Percentiles rank a stretch among this genome's conserved stretches.
Conservation (phyloP, 306 rosid species). For the Rosa chinensis region DNA sequence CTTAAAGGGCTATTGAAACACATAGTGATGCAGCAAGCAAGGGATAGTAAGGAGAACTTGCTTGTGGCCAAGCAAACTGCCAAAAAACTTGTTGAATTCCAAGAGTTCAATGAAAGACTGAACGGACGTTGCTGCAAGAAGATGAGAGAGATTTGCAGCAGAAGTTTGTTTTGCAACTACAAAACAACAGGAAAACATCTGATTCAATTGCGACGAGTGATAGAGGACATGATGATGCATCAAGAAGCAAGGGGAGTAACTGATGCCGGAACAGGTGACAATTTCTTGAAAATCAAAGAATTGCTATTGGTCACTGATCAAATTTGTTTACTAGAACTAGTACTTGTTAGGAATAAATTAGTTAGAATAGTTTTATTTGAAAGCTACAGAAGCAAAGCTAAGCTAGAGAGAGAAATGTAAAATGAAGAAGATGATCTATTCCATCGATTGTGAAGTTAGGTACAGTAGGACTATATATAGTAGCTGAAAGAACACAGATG, state of each 20-base stretch:
- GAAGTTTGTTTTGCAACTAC: background rate
- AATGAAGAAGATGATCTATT: no score
- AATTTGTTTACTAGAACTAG: no score
- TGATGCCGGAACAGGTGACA: background rate
- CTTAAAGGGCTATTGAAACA: background rate
- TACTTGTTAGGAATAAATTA: no score
- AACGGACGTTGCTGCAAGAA: background rate
- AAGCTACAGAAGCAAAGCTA: no score
- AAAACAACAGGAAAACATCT: background rate
- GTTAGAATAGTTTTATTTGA: background rate
- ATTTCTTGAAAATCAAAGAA: background rate
- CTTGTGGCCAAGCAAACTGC: background rate
- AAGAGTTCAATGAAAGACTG: background rate
- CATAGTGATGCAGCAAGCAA: background rate
- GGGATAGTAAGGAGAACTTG: conserved; percentile 6
- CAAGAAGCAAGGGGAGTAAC: background rate
- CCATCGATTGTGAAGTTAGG: no score
- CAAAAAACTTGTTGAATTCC: background rate
- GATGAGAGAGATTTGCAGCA: background rate
- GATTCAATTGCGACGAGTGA: background rate
- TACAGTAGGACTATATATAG: no score
- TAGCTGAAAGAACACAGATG: no score
- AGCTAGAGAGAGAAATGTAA: no score
- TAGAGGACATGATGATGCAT: background rate
- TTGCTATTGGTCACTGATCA: no score